phyloP scores from a whole-genome alignment of 2,329 filamentous ascomycete genomes.

The Blastomyces gilchristii region DNA sequence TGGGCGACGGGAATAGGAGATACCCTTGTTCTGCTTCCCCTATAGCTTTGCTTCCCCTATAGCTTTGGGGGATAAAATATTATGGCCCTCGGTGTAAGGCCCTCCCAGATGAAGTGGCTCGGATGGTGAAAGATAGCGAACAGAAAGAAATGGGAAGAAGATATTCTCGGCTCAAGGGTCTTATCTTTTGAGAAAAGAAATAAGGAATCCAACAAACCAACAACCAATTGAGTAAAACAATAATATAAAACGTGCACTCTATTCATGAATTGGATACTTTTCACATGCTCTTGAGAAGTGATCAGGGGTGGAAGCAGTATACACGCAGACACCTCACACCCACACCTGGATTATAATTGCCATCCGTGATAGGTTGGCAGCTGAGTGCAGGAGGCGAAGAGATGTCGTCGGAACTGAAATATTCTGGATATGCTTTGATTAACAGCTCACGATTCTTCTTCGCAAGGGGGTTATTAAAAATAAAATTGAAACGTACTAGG shows the following conservation, averaged over 20 bases:
- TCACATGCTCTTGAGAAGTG: not conserved
- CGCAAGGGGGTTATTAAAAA: not conserved
- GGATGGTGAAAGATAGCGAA: not conserved
- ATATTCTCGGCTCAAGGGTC: not conserved
- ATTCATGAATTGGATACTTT: not conserved
- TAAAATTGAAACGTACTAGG: not conserved
- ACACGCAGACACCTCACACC: not conserved
- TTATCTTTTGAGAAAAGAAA: not conserved
- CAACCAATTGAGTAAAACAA: too few species aligned
- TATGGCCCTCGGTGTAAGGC: not conserved
- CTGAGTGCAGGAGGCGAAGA: too few species aligned
- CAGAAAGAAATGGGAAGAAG: not conserved
- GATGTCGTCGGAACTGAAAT: not conserved
- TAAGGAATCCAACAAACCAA: not conserved
- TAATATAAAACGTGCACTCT: not conserved
- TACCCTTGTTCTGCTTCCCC: not conserved
- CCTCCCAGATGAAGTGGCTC: not conserved
- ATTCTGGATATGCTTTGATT: not conserved
- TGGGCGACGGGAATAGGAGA: constrained; percentile 1
- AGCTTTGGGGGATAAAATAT: not conserved
- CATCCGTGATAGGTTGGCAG: not conserved
- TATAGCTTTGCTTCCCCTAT: not conserved
- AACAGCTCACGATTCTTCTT: not conserved
- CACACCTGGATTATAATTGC: not conserved
- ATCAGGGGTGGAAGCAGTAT: not conserved